phyloP scores from a whole-genome alignment of 1,284 basidiomycete genomes.

The Rhodotorula sp. region DNA sequence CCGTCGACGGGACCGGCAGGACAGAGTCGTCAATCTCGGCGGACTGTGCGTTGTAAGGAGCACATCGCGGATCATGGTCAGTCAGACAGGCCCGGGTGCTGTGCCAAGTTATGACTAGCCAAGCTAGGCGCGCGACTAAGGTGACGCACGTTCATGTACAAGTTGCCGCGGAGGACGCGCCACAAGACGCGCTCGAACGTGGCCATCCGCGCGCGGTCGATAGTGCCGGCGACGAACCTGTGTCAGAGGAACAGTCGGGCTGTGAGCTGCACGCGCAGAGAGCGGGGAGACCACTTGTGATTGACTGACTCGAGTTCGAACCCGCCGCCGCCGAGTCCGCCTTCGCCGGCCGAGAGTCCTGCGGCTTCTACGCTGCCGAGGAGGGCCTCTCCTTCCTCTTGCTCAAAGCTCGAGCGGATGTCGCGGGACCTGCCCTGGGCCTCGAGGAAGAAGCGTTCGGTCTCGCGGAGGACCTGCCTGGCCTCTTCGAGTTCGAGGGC shows the following conservation, averaged over 20 bases:
- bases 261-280: background rate
- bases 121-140: no score
- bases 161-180: constrained; percentile 94
- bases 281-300: background rate
- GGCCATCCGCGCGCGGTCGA: constrained; percentile 85
- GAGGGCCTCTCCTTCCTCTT: constrained; percentile 68
- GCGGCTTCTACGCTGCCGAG: constrained; percentile 78
- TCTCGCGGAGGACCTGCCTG: constrained; percentile 87
- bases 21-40: constrained; percentile 72
- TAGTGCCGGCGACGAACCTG: constrained; percentile 93
- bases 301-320: constrained; percentile 79
- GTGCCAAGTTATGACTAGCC: no score
- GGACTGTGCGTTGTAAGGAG: constrained; percentile 8
- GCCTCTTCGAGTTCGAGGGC: constrained; percentile 89
- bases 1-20: constrained; percentile 78
- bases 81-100: no score
- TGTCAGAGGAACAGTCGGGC: background rate
- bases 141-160: constrained; percentile 93
- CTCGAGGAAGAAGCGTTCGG: constrained; percentile 92
- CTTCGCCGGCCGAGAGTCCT: constrained; percentile 48
- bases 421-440: constrained; percentile 62
- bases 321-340: constrained; percentile 39
- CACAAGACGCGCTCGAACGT: constrained; percentile 97
- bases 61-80: no score
- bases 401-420: constrained; percentile 82